These are phyloP conservation scores for Mucor racemosus DNA, from an alignment of 371 early-diverging fungal genomes.

Conservation along the genomic window DNA sequence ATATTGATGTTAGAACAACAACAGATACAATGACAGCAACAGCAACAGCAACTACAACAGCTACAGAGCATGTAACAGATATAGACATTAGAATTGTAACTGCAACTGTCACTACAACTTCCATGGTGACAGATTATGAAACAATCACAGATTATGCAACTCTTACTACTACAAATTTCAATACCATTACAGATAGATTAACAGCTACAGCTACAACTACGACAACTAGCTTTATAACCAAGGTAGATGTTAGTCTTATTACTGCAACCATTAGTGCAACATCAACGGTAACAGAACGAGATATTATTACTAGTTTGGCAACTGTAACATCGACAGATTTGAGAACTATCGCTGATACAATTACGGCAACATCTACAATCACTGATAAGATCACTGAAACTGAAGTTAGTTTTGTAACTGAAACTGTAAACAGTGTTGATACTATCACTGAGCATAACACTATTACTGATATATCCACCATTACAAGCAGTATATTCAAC, in stretches of 20 bases:
- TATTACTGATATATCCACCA: neutral
- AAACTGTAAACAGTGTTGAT: neutral
- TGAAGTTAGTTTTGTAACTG: neutral
- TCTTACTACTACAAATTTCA: neutral
- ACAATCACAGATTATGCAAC: constrained; percentile 2
- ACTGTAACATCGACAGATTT: neutral
- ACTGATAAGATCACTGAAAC: neutral
- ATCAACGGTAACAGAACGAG: neutral
- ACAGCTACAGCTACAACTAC: neutral
- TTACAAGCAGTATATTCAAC: neutral
- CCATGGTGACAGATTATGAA: neutral
- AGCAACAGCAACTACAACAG: neutral
- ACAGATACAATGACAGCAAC: neutral
- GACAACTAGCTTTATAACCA: neutral
- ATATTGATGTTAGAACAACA: neutral
- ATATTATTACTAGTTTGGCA: neutral
- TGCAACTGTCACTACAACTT: neutral
- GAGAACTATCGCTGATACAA: neutral
- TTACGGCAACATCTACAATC: neutral
- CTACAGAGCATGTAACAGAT: neutral
- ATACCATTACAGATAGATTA: neutral
- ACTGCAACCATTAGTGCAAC: constrained; percentile 3
- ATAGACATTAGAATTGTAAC: constrained; percentile 10
- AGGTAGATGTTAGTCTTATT: constrained; percentile 5
- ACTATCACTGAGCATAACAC: neutral